phyloP scores from a whole-genome alignment of 1,284 basidiomycete genomes.

The Rhodotorula sp. region DNA sequence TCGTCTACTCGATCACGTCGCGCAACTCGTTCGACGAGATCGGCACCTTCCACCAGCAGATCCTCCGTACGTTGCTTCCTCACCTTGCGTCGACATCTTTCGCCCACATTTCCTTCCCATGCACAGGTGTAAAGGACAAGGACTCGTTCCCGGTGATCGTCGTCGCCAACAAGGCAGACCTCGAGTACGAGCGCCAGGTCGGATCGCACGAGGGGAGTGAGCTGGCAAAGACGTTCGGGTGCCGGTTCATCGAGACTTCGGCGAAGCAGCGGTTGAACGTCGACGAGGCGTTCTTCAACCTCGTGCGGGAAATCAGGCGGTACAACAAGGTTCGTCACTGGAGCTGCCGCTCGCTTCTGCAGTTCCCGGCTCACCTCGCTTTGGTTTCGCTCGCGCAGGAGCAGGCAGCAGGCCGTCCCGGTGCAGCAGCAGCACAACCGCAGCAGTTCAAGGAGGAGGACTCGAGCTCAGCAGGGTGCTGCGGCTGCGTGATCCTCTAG shows the following conservation, averaged over 20 bases:
- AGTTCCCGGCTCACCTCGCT: too few relatives aligned
- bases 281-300: slow-evolving; percentile 95
- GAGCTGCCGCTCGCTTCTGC: not conserved
- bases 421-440: slow-evolving; percentile 22
- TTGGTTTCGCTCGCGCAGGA: slow-evolving; percentile 17
- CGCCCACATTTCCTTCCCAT: not conserved
- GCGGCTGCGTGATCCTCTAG: slow-evolving; percentile 70
- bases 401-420: slow-evolving; percentile 39
- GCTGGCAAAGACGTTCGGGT: slow-evolving; percentile 92
- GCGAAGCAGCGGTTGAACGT: slow-evolving; percentile 99
- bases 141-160: slow-evolving; percentile 97
- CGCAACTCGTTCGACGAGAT: slow-evolving; percentile 96
- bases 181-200: slow-evolving; percentile 97
- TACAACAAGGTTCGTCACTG: slow-evolving; percentile 77
- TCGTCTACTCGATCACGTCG: slow-evolving; percentile 98
- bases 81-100: too few relatives aligned
- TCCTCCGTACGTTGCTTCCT: slow-evolving; percentile 64
- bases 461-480: slow-evolving; percentile 63
- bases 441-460: slow-evolving; percentile 43
- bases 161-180: slow-evolving; percentile 97
- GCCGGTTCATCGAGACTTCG: slow-evolving; percentile 97
- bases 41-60: slow-evolving; percentile 97
- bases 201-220: slow-evolving; percentile 97
- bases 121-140: slow-evolving; percentile 79
- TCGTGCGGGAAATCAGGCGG: slow-evolving; percentile 93